Evolutionary conservation across 345 rosid species (phyloP).

Genomic region (Xanthoceras sorbifolium): DNA sequence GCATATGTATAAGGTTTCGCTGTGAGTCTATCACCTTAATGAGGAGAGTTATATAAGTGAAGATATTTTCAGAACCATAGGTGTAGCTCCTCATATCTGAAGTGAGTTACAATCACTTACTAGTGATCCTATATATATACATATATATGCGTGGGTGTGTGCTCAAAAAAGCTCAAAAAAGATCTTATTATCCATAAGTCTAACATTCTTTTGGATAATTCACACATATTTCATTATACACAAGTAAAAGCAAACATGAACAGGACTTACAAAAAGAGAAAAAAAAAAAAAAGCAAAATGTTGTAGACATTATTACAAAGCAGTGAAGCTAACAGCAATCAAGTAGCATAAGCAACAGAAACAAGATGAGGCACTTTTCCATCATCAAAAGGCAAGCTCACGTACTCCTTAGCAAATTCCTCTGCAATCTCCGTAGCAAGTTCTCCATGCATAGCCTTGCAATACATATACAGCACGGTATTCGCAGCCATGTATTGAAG

Average conservation of each 20-base stretch:
- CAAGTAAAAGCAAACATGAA: not conserved
- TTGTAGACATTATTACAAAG: slow-evolving; percentile 17
- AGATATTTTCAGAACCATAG: too few species aligned
- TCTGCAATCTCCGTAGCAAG: slow-evolving; percentile 71
- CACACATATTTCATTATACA: not conserved
- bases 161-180: too few species aligned
- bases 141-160: too few species aligned
- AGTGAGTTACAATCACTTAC: too few species aligned
- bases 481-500: slow-evolving; percentile 51
- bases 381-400: slow-evolving; percentile 74
- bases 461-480: slow-evolving; percentile 65
- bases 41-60: too few species aligned
- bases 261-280: not conserved
- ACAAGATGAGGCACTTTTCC: slow-evolving; percentile 72
- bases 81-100: too few species aligned
- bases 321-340: not conserved
- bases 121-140: too few species aligned
- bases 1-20: too few species aligned
- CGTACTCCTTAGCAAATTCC: slow-evolving; percentile 65
- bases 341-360: slow-evolving; percentile 35
- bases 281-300: not conserved
- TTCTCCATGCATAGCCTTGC: slow-evolving; percentile 72
- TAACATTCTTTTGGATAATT: slow-evolving; percentile 11
- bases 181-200: not conserved
- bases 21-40: too few species aligned